These are phyloP conservation scores for Albugo laibachii DNA, from an alignment of 352 stramenopile genomes.

Conservation along the genomic window DNA sequence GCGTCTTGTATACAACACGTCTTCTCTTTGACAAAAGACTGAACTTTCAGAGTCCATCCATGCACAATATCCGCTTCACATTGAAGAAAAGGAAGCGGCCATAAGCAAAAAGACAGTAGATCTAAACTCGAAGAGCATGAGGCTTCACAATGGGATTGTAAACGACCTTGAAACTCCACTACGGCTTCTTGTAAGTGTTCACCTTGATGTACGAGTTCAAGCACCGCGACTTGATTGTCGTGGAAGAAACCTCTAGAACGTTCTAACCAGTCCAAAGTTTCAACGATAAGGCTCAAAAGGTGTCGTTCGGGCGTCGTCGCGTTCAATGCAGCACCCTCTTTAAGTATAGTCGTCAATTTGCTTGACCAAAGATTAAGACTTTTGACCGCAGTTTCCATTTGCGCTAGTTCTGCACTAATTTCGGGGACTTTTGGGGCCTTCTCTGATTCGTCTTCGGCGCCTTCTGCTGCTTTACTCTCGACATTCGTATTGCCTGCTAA, in stretches of 20 bases:
- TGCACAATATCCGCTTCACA: constrained; percentile 38
- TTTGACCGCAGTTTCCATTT: constrained; percentile 48
- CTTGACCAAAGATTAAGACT: constrained; percentile 46
- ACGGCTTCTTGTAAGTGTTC: constrained; percentile 17
- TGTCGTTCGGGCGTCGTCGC: constrained; percentile 37
- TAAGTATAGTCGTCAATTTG: constrained; percentile 27
- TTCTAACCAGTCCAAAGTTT: constrained; percentile 59
- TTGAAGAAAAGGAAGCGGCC: constrained; percentile 49
- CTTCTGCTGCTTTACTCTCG: no score
- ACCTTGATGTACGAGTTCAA: constrained; percentile 34
- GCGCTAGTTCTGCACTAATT: constrained; percentile 3
- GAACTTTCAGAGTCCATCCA: constrained; percentile 34
- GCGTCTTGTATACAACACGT: constrained; percentile 15
- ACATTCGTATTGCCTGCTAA: no score
- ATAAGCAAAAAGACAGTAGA: constrained; percentile 33
- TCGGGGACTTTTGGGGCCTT: not conserved
- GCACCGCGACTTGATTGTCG: constrained; percentile 41
- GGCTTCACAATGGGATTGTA: not conserved
- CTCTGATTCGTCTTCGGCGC: constrained; percentile 10
- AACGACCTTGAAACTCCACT: constrained; percentile 5
- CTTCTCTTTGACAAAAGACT: constrained; percentile 36
- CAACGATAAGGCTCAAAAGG: constrained; percentile 21
- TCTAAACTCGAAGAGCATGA: constrained; percentile 14
- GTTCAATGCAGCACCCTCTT: constrained; percentile 47
- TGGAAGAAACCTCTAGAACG: constrained; percentile 60